A percentile compares a stretch with the other conserved stretches of the same genome.
These are phyloP conservation scores for Hylodesmum podocarpum DNA, from an alignment of 306 rosid genomes.

Conservation along the genomic window DNA sequence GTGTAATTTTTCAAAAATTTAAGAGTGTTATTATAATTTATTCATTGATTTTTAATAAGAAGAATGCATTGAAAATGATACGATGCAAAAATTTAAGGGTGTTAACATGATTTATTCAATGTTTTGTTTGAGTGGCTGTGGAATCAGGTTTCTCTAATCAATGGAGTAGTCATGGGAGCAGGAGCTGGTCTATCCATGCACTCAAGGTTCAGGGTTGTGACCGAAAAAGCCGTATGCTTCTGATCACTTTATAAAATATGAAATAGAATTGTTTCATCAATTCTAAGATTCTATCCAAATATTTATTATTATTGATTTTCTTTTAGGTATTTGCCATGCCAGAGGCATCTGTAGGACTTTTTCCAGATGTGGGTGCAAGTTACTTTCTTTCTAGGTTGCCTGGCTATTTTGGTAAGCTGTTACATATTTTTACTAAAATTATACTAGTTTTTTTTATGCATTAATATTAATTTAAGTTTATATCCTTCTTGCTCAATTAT, in stretches of 20 bases:
- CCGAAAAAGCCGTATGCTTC: slow-evolving; percentile 27
- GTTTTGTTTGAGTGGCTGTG: background rate
- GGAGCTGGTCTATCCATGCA: slow-evolving; percentile 30
- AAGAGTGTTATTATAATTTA: too few species aligned
- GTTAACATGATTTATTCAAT: too few species aligned
- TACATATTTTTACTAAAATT: too few species aligned
- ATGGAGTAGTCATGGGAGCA: slow-evolving; percentile 36
- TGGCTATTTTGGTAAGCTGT: slow-evolving; percentile 20
- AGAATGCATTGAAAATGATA: too few species aligned
- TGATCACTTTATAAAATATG: background rate
- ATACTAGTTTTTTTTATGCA: too few species aligned
- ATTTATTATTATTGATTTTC: background rate
- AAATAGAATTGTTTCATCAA: background rate
- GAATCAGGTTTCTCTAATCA: slow-evolving; percentile 26
- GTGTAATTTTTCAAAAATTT: too few species aligned
- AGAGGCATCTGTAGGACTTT: slow-evolving; percentile 27
- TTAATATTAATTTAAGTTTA: background rate
- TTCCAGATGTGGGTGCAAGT: slow-evolving; percentile 31
- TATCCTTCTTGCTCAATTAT: background rate
- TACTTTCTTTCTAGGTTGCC: slow-evolving; percentile 38
- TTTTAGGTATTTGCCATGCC: slow-evolving; percentile 37
- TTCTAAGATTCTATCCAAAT: background rate
- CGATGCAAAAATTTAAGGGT: too few species aligned
- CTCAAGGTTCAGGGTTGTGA: slow-evolving; percentile 26
- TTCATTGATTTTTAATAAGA: too few species aligned